Conservation (phyloP, 2,329 filamentous ascomycete genomes). For the Grosmannia clavigera region DNA sequence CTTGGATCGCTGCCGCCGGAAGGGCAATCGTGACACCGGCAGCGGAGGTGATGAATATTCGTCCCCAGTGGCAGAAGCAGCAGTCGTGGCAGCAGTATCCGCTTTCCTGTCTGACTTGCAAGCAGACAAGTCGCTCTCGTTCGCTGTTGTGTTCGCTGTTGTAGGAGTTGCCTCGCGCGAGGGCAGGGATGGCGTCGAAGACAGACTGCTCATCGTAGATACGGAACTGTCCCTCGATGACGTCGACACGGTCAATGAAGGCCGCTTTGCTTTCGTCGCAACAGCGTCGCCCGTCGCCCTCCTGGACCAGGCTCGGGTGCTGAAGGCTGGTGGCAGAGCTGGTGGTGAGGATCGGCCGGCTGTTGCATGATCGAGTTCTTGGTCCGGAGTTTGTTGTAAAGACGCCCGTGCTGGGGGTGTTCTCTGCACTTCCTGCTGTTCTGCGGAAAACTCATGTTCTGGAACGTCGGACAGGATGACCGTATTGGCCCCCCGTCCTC, state of each 20-base stretch:
- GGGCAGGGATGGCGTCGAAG: constrained; percentile 22
- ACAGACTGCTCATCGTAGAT: constrained; percentile 28
- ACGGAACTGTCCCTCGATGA: constrained; percentile 12
- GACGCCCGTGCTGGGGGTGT: not conserved
- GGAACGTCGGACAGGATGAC: not conserved
- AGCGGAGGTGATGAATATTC: not conserved
- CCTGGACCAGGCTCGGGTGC: constrained; percentile 3
- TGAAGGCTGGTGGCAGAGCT: constrained; percentile 5
- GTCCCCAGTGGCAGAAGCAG: not conserved
- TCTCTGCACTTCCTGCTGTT: not conserved
- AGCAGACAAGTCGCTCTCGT: constrained; percentile 7
- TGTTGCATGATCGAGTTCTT: not conserved
- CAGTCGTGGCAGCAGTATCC: too few species aligned
- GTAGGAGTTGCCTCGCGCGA: constrained; percentile 8
- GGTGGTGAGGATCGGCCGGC: constrained; percentile 1
- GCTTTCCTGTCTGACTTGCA: not conserved
- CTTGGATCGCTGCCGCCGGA: constrained; percentile 5
- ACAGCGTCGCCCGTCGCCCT: not conserved
- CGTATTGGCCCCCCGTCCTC: not conserved
- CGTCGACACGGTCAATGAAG: not conserved
- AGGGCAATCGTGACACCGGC: not conserved
- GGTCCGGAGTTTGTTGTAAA: not conserved
- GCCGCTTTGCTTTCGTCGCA: not conserved
- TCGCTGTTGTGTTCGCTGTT: constrained; percentile 7
- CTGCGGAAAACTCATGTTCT: not conserved